Percentiles rank a stretch among this genome's conserved stretches.
Evolutionary conservation across 306 rosid species (phyloP).

Genomic region (Lagenaria siceraria): DNA sequence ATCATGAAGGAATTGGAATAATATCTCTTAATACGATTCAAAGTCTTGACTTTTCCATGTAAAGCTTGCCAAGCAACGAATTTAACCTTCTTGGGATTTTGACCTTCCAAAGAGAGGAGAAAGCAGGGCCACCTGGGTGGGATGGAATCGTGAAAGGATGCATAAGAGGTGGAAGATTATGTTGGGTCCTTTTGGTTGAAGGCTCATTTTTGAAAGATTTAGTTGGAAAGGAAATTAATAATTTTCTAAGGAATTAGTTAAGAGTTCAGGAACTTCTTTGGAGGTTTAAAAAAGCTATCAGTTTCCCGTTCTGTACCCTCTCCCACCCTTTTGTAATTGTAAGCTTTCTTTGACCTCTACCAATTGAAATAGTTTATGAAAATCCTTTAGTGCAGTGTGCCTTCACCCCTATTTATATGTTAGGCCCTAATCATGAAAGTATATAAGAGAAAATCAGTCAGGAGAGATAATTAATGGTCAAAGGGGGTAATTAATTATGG

Average conservation of each 20-base stretch:
- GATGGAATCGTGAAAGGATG: too few relatives aligned
- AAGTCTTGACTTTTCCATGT: too few relatives aligned
- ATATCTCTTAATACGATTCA: too few relatives aligned
- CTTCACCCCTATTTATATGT: neutral
- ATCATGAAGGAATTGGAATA: too few relatives aligned
- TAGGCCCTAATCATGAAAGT: neutral
- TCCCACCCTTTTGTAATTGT: neutral
- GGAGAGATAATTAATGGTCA: neutral
- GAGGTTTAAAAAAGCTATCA: neutral
- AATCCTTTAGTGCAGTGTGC: neutral
- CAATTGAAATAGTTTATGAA: neutral
- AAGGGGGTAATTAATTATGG: neutral
- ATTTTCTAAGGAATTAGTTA: neutral
- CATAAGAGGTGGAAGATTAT: neutral
- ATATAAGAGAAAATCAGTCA: neutral
- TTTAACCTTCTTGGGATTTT: too few relatives aligned
- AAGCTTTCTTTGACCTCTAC: neutral
- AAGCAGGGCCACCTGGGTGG: too few relatives aligned
- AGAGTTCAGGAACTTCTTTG: too few relatives aligned
- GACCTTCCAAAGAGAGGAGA: too few relatives aligned
- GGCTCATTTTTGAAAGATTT: neutral
- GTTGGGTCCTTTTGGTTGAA: neutral
- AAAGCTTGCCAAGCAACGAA: too few relatives aligned
- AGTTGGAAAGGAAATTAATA: neutral
- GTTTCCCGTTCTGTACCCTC: neutral